Evolutionary conservation across 495 filamentous ascomycete species (phyloP).

Genomic region (Xylaria palmicola): DNA sequence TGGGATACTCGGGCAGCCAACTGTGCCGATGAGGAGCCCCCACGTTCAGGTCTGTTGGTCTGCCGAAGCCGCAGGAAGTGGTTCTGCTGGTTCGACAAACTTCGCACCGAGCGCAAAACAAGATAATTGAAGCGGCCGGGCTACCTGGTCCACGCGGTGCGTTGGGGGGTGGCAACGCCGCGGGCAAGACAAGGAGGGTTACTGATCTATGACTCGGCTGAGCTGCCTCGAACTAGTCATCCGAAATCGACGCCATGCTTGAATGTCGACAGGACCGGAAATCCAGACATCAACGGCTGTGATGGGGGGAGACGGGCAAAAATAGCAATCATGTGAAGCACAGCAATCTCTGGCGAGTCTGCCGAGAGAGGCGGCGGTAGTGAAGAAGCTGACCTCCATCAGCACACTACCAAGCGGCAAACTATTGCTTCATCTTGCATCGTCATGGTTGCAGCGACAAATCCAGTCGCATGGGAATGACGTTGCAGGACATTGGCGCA

Average conservation of each 20-base stretch:
- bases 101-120: not conserved
- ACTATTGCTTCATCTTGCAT: constrained; percentile 7
- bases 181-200: not conserved
- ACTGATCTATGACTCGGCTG: not conserved
- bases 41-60: constrained; percentile 3
- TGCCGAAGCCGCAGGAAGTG: not conserved
- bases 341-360: not conserved
- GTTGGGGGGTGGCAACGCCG: not conserved
- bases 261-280: no score
- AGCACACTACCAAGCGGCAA: not conserved
- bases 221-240: constrained; percentile 5
- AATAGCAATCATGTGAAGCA: not conserved
- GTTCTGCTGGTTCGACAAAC: not conserved
- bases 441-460: constrained; percentile 8
- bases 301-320: not conserved
- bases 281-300: not conserved
- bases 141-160: not conserved
- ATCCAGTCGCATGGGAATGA: constrained; percentile 16
- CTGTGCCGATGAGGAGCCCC: not conserved
- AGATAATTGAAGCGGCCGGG: not conserved
- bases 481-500: constrained; percentile 16
- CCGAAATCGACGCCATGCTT: not conserved
- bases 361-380: not conserved
- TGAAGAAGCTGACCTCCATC: not conserved
- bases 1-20: not conserved